phyloP scores from a whole-genome alignment of 805 yeast species.

The Wickerhamiella slavikovae region DNA sequence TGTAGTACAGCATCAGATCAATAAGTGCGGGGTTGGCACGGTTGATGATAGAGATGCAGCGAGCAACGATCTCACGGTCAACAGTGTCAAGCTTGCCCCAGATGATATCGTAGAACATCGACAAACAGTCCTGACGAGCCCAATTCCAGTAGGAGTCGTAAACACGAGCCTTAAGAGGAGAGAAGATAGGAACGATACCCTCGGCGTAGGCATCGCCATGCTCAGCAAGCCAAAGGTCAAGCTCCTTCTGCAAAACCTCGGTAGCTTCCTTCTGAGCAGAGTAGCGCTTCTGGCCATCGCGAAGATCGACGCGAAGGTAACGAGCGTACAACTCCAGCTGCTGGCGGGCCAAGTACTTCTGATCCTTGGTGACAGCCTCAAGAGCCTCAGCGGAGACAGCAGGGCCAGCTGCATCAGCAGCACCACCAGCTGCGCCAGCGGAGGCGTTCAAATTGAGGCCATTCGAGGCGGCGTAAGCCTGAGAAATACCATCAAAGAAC shows the following conservation, averaged over 20 bases:
- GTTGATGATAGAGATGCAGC: slow-evolving; percentile 94
- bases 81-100: slow-evolving; percentile 81
- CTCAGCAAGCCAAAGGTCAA: slow-evolving; percentile 80
- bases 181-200: slow-evolving; percentile 79
- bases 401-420: slow-evolving; percentile 44
- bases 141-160: slow-evolving; percentile 99
- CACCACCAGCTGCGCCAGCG: slow-evolving; percentile 28
- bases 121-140: slow-evolving; percentile 94
- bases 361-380: slow-evolving; percentile 58
- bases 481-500: slow-evolving; percentile 62
- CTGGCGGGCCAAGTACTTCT: slow-evolving; percentile 48
- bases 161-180: slow-evolving; percentile 80
- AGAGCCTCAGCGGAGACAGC: slow-evolving; percentile 90
- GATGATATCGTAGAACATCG: slow-evolving; percentile 87
- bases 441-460: slow-evolving; percentile 62
- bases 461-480: slow-evolving; percentile 64
- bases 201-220: slow-evolving; percentile 85
- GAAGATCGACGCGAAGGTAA: slow-evolving; percentile 80
- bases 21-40: slow-evolving; percentile 84
- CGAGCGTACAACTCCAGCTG: slow-evolving; percentile 85
- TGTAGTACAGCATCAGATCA: slow-evolving; percentile 89
- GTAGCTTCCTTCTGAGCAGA: slow-evolving; percentile 74
- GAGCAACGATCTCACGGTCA: slow-evolving; percentile 89
- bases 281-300: slow-evolving; percentile 72
- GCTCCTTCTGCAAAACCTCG: slow-evolving; percentile 62